Evolutionary conservation across 345 rosid species (phyloP).

Genomic region (Salix purpurea): DNA sequence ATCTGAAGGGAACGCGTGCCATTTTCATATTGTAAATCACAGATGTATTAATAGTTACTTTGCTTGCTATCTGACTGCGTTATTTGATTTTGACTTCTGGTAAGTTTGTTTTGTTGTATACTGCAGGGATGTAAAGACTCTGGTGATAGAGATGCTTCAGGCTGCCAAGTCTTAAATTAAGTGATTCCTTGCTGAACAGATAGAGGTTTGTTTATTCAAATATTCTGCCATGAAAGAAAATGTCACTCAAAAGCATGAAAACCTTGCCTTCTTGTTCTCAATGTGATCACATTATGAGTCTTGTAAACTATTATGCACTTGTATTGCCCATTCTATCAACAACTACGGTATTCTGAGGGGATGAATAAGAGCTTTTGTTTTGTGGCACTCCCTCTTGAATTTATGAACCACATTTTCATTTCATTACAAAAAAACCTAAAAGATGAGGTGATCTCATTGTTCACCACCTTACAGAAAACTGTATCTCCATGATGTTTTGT

Average conservation of each 20-base stretch:
- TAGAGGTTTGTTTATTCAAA: neutral
- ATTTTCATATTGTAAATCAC: neutral
- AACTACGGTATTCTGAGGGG: neutral
- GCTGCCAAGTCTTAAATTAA: slow-evolving; percentile 48
- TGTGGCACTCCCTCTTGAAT: neutral
- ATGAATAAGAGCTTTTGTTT: too few species aligned
- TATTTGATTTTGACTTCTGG: neutral
- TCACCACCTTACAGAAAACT: too few species aligned
- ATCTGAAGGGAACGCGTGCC: neutral
- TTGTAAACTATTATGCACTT: neutral
- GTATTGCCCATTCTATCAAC: neutral
- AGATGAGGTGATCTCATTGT: too few species aligned
- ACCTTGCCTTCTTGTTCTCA: neutral
- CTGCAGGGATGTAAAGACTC: slow-evolving; percentile 81
- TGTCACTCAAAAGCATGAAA: neutral
- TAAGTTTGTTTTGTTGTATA: slow-evolving; percentile 17
- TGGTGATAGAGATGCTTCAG: slow-evolving; percentile 87
- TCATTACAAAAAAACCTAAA: neutral
- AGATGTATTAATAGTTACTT: neutral
- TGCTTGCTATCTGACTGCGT: neutral
- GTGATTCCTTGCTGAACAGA: slow-evolving; percentile 17
- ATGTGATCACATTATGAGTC: neutral
- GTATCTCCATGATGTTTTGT: too few species aligned
- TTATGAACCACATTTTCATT: neutral
- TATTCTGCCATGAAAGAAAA: neutral